Evolutionary conservation across 192 early-diverging fungal genomes (phyloP).

Genomic region (Allomyces macrogynus): DNA sequence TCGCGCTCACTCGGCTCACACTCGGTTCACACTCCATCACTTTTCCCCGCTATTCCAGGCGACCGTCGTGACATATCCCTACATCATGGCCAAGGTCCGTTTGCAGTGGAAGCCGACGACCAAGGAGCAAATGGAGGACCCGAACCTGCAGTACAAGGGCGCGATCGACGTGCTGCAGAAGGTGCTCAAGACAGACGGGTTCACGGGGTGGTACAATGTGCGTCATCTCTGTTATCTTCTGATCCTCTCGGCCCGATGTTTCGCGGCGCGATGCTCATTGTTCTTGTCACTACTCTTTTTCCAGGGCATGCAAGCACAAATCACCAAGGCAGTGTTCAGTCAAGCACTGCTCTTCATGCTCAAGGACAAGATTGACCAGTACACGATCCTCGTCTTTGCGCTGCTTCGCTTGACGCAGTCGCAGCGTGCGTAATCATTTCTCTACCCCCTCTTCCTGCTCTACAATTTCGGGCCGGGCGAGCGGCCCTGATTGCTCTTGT

Average conservation of each 20-base stretch:
- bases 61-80: conserved; percentile 70
- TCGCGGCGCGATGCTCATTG: conserved; percentile 4
- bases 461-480: too few species aligned
- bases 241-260: neutral
- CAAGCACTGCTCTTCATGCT: conserved; percentile 94
- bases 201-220: conserved; percentile 87
- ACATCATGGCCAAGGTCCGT: conserved; percentile 98
- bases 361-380: conserved; percentile 73
- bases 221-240: conserved; percentile 3
- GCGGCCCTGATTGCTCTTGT: too few species aligned
- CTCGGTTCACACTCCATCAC: too few species aligned
- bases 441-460: too few species aligned
- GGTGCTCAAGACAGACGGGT: conserved; percentile 55
- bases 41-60: conserved; percentile 6
- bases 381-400: conserved; percentile 39
- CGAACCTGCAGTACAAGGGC: conserved; percentile 47
- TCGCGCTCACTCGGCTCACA: too few species aligned
- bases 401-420: neutral
- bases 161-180: conserved; percentile 67
- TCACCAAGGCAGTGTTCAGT: conserved; percentile 95
- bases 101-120: conserved; percentile 70
- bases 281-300: neutral
- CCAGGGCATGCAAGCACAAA: conserved; percentile 90
- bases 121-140: conserved; percentile 31
- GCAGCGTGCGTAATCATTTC: too few species aligned